Evolutionary conservation across 352 stramenopile species (phyloP).

Genomic region (Globisporangium paroecandrum): DNA sequence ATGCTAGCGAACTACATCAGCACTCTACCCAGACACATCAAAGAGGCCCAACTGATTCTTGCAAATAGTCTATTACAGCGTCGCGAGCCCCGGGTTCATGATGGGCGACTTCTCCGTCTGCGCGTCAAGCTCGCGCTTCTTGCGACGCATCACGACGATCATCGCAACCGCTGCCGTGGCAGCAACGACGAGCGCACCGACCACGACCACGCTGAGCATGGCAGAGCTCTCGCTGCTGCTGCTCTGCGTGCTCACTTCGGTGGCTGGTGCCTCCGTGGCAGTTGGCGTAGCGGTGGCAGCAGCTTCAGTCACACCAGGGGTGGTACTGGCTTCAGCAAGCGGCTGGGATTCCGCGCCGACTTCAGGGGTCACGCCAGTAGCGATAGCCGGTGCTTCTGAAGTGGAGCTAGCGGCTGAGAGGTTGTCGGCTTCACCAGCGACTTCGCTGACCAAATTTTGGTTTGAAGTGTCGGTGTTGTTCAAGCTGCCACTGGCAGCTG

Average conservation of each 20-base stretch:
- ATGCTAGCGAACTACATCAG: too few species aligned
- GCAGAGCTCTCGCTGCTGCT: not conserved
- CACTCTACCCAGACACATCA: not conserved
- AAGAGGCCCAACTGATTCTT: too few species aligned
- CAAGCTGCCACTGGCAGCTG: not conserved
- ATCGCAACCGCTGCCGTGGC: slow-evolving; percentile 19
- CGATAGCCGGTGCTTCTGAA: not conserved
- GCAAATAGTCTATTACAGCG: slow-evolving; percentile 13
- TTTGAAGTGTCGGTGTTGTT: slow-evolving; percentile 2
- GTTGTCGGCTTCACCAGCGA: slow-evolving; percentile 10
- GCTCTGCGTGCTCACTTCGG: slow-evolving; percentile 6
- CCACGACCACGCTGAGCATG: slow-evolving; percentile 11
- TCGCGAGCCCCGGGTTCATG: slow-evolving; percentile 14
- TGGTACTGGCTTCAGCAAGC: not conserved
- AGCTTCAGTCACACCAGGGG: not conserved
- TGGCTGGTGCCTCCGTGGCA: not conserved
- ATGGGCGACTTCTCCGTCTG: slow-evolving; percentile 29
- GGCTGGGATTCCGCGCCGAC: not conserved
- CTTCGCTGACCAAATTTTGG: not conserved
- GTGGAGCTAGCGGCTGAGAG: not conserved
- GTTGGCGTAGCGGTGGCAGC: not conserved
- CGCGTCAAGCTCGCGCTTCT: slow-evolving; percentile 30
- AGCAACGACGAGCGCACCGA: slow-evolving; percentile 18
- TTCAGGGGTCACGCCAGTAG: not conserved
- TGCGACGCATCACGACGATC: slow-evolving; percentile 30